Evolutionary conservation across 768 basidiomycete species (phyloP).

Genomic region (Pleurotus sapidus): DNA sequence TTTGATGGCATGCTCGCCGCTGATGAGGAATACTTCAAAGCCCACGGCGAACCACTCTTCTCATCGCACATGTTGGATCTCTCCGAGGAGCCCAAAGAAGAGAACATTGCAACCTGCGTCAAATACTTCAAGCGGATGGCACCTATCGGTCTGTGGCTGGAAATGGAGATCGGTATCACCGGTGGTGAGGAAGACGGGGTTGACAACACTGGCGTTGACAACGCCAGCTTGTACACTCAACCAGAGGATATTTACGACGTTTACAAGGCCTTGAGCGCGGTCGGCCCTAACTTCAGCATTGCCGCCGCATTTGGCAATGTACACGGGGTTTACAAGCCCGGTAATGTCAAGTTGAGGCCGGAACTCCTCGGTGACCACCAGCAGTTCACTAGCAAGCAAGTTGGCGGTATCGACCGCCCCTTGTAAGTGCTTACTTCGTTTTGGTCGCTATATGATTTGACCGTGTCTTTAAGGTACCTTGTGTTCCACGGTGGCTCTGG

Average conservation of each 20-base stretch:
- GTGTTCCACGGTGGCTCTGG: constrained; percentile 99
- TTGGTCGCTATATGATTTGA: background rate
- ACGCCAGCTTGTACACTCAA: constrained; percentile 92
- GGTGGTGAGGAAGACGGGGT: constrained; percentile 99
- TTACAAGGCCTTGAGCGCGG: constrained; percentile 74
- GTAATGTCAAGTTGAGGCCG: constrained; percentile 92
- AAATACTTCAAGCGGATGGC: constrained; percentile 97
- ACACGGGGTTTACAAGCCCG: constrained; percentile 99
- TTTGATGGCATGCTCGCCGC: constrained; percentile 99
- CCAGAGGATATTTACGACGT: constrained; percentile 95
- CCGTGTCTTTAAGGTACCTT: constrained; percentile 62
- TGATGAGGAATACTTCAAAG: constrained; percentile 89
- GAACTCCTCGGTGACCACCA: constrained; percentile 94
- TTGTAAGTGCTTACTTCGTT: constrained; percentile 51
- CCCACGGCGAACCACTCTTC: constrained; percentile 84
- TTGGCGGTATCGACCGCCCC: constrained; percentile 69
- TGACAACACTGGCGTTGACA: constrained; percentile 96
- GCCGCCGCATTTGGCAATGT: constrained; percentile 99
- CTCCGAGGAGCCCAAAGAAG: constrained; percentile 87
- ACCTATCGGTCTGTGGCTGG: constrained; percentile 90
- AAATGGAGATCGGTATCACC: constrained; percentile 99
- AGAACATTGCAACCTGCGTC: constrained; percentile 92
- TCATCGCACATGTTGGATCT: constrained; percentile 99
- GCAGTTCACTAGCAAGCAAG: constrained; percentile 63
- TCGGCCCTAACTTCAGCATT: constrained; percentile 94